Evolutionary conservation across 129 eudicot species (phyloP).

Genomic region (Lactuca saligna): DNA sequence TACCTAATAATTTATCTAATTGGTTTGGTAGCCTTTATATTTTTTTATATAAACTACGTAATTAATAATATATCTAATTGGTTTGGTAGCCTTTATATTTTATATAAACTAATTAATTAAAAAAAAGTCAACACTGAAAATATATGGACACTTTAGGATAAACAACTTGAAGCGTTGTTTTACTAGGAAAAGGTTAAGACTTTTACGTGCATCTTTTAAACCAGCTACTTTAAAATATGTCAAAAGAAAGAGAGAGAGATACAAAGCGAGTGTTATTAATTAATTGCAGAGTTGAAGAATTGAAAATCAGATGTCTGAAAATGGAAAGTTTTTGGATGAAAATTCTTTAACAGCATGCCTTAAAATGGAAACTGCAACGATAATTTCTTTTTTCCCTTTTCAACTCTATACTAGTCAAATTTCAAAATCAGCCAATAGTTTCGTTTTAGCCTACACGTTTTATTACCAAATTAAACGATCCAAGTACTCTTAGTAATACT

Average conservation of each 20-base stretch:
- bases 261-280: no score
- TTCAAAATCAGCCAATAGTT: neutral
- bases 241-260: neutral
- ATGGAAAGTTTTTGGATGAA: neutral
- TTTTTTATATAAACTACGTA: no score
- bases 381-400: neutral
- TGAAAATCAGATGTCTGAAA: neutral
- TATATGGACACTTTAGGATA: neutral
- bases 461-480: no score
- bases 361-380: neutral
- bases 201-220: no score
- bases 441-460: neutral
- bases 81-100: neutral
- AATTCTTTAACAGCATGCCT: neutral
- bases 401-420: neutral
- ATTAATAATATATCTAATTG: neutral
- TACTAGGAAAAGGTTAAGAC: neutral
- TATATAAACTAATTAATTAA: no score
- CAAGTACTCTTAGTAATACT: neutral
- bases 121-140: neutral
- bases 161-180: neutral
- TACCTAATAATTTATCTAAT: neutral
- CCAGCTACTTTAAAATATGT: no score
- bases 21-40: neutral
- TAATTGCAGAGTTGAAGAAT: no score